Evolutionary conservation across 169 alveolate species (phyloP).

Genomic region (Cryptosporidium xiaoi): DNA sequence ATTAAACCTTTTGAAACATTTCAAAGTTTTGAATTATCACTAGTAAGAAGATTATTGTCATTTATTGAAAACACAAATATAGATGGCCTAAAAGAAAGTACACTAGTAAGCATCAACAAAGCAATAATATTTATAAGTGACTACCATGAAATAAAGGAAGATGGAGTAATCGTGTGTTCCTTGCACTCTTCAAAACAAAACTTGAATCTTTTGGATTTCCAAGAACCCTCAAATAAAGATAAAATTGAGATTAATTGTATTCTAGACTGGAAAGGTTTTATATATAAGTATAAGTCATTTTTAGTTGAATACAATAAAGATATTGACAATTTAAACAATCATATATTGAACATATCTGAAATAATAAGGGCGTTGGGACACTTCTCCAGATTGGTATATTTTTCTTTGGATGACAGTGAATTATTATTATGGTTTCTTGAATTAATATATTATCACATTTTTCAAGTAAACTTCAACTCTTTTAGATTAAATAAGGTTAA

Average conservation of each 20-base stretch:
- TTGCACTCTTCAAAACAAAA: not conserved
- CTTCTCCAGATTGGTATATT: slow-evolving; percentile 5
- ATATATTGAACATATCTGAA: slow-evolving; percentile 14
- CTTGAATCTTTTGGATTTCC: slow-evolving; percentile 8
- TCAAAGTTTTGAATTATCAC: slow-evolving; percentile 34
- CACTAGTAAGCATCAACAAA: slow-evolving; percentile 18
- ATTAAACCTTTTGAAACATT: slow-evolving; percentile 29
- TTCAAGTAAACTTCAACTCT: not conserved
- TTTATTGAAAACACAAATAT: not conserved
- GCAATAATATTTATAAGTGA: slow-evolving; percentile 12
- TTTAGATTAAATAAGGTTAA: slow-evolving; percentile 28
- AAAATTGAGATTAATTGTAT: slow-evolving; percentile 20
- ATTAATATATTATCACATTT: slow-evolving; percentile 1
- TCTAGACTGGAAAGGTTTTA: slow-evolving; percentile 13
- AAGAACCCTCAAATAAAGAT: not conserved
- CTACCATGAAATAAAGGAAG: slow-evolving; percentile 10
- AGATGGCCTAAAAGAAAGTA: not conserved
- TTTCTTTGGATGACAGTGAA: not conserved
- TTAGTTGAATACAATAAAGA: not conserved
- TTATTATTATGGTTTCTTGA: slow-evolving; percentile 30
- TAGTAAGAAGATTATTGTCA: not conserved
- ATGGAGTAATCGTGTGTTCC: slow-evolving; percentile 16
- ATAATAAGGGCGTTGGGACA: slow-evolving; percentile 35
- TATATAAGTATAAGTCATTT: slow-evolving; percentile 17
- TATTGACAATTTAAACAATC: not conserved